A percentile compares a stretch with the other conserved stretches of the same genome.
These are phyloP conservation scores for Azolla pinnata DNA, from an alignment of 75 land plant species.

Conservation along the genomic window DNA sequence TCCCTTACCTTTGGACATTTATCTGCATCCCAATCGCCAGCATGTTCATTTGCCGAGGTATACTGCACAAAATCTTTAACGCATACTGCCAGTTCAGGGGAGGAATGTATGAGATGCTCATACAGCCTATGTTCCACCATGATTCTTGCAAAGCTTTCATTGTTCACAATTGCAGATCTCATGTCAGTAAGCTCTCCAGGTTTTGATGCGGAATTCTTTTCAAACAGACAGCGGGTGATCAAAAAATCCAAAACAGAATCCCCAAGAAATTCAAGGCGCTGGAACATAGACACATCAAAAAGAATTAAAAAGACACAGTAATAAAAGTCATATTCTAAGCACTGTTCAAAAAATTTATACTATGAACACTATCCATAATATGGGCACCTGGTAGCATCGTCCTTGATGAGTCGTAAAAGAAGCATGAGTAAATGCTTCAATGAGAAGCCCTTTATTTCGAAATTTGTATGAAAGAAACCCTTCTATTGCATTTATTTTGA, in stretches of 20 bases:
- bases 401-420: constrained; percentile 49
- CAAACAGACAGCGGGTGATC: constrained; percentile 67
- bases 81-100: constrained; percentile 35
- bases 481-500: constrained; percentile 42
- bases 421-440: constrained; percentile 88
- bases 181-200: constrained; percentile 88
- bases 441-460: constrained; percentile 53
- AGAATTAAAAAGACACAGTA: neutral
- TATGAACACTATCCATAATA: no score
- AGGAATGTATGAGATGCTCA: constrained; percentile 48
- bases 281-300: constrained; percentile 11
- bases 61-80: constrained; percentile 43
- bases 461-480: constrained; percentile 44
- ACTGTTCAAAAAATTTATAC: no score
- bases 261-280: constrained; percentile 96
- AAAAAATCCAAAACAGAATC: constrained; percentile 90
- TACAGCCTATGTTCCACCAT: constrained; percentile 52
- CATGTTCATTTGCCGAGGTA: neutral
- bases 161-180: constrained; percentile 63
- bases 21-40: neutral
- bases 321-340: constrained; percentile 7
- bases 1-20: constrained; percentile 7
- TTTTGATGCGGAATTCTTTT: constrained; percentile 46
- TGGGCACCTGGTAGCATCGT: constrained; percentile 87
- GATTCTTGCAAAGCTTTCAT: constrained; percentile 64